Evolutionary conservation across 129 eudicot genomes (phyloP), one percentile per base, ranked within the genome.

Genomic region (Apium graveolens): DNA sequence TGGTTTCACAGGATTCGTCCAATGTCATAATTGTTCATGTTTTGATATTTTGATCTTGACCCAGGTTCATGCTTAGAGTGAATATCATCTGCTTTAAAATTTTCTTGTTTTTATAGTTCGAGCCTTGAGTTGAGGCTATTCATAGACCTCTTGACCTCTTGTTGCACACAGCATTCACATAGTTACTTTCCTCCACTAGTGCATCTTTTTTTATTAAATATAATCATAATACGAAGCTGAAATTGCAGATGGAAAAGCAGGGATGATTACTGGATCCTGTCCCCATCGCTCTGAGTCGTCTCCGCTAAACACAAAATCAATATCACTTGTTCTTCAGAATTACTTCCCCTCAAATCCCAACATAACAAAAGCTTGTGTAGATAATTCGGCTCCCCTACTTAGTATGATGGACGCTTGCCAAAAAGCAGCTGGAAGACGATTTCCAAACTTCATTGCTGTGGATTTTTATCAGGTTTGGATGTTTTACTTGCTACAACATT

Each of bases 371-470:
- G 72, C 82, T 34, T 82, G 85, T 46, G 72, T 45, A 10, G 68
- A 72, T 60, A 82, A 82, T 70, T 78, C 85, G 10, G 82, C 26
- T 31, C 72, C 70, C 6, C 29, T 82, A n/a, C 62, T 82, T 24
- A 44, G 79, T 41, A 82, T 82, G 85, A 72, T 73, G 69, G 57
- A 45, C 3, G 79, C 85, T 21, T 82, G 85, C 44, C 76, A 82
- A 42, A 35, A 42, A 18, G 85, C 82, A 26, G 76, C 79, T 9
- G 82, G 62, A 10, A 60, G 79, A 27, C 77, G 85, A 42, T 82
- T 81, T 81, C 57, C 82, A n/a, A 78, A 82, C 39, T 82, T 82
- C 70, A 76, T 78, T 21, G 82, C 79, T 62, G 85, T 80, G 63
- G 73, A 48, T 53, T 49, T 35, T 73, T 62, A 65, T 48, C 44